A percentile compares a stretch with the other conserved stretches of the same genome.
These are phyloP conservation scores for Elsinoe arachidis DNA, from an alignment of 2,329 filamentous ascomycete genomes.

Conservation along the genomic window DNA sequence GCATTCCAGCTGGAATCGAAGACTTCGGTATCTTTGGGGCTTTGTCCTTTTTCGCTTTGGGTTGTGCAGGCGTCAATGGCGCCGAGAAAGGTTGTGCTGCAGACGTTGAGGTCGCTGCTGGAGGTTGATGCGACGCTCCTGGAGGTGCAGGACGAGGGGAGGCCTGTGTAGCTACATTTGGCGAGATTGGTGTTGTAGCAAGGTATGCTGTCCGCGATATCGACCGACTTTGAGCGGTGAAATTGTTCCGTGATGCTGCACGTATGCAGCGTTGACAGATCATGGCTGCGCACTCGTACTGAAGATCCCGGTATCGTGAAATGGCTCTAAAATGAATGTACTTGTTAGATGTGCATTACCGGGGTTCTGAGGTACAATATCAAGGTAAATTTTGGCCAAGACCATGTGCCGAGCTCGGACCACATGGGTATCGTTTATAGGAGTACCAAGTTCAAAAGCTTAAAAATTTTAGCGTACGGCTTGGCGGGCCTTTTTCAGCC, in stretches of 20 bases:
- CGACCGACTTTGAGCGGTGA: background rate
- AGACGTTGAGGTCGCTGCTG: conserved; percentile 37
- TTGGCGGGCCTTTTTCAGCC: no score
- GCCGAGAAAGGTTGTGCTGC: conserved; percentile 40
- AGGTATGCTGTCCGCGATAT: conserved; percentile 12
- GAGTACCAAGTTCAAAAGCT: no score
- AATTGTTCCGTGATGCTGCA: conserved; percentile 22
- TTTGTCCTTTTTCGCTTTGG: conserved; percentile 23
- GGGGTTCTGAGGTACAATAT: background rate
- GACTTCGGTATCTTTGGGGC: conserved; percentile 26
- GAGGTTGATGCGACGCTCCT: conserved; percentile 17
- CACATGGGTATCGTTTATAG: background rate
- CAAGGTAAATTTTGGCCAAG: conserved; percentile 11
- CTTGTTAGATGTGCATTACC: conserved; percentile 14
- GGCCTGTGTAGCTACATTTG: conserved; percentile 22
- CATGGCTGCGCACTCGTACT: conserved; percentile 22
- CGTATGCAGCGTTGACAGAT: conserved; percentile 33
- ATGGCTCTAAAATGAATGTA: no score
- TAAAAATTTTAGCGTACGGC: no score
- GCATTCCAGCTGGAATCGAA: conserved; percentile 58
- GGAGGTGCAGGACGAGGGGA: conserved; percentile 22
- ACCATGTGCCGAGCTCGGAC: conserved; percentile 17
- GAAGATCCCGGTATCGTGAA: conserved; percentile 15
- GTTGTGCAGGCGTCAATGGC: conserved; percentile 25
- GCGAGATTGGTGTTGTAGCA: conserved; percentile 21